Evolutionary conservation across 2,329 filamentous ascomycete genomes (phyloP), one percentile per base, ranked within the genome.

Genomic region (Aspergillus ruber): DNA sequence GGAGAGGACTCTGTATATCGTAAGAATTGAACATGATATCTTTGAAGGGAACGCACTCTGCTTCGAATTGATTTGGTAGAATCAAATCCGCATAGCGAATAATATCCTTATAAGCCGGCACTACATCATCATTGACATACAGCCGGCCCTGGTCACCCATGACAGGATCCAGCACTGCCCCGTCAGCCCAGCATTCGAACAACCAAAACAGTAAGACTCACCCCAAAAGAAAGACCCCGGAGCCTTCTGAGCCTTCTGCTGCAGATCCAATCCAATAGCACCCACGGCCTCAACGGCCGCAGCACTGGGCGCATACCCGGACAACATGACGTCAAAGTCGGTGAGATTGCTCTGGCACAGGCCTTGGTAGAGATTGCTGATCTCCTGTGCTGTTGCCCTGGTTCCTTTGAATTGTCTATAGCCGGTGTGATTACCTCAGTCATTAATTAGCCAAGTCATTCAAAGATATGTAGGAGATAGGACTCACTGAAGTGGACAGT

Each of bases 121-220:
- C 87, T 3, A 95, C 89, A 54, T 95, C 89, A 58, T 91, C 84
- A 5, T 85, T 87, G 6, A 98, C 91, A 63, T 98, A 98, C 10
- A 98, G 76, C 56, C 80, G 82, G 43, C 90, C 93, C 61, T 96
- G 90, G 65, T 98, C 93, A 25, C 93, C 93, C 93, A 98, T 98
- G 42, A 98, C 93, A 0, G 94, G 93, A 66, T 98, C 93, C 21
- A 98, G 78, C 2, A 95, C 88, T 83, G 52, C 36, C 15, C 23
- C 29, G 13, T 39, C 6, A 42, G 21, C 17, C 7, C 7, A 43
- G 50, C 42, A 3, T 49, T 6, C 3, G 5, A 18, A 20, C 9
- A 7, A 41, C 6, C 10, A 21, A 7, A 6, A 36, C 10, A 7
- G 42, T 39, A 17, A 29, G 17, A 55, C 75, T 51, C 56, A 82